Percentiles rank a stretch among this genome's conserved stretches.
Conservation (phyloP, 192 early-diverging fungal genomes). For the Entomortierella parvispora region DNA sequence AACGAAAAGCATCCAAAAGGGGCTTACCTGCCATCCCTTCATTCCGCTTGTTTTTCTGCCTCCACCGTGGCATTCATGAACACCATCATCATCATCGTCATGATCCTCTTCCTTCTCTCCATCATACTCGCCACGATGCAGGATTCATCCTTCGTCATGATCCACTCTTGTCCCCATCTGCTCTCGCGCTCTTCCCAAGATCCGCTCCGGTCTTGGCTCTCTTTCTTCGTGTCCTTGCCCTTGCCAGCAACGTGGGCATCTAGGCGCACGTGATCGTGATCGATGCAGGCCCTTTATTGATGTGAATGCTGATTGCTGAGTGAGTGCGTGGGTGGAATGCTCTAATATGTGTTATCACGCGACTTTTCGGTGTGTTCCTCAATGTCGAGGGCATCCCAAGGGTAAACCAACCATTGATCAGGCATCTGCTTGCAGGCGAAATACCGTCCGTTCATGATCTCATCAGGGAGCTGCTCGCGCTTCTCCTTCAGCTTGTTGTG, state of each 20-base stretch:
- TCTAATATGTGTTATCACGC: slow-evolving; percentile 38
- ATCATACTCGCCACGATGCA: too few relatives aligned
- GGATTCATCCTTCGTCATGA: neutral
- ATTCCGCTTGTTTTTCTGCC: neutral
- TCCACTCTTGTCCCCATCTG: neutral
- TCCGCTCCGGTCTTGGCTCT: too few relatives aligned
- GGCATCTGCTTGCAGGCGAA: slow-evolving; percentile 78
- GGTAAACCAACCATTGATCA: slow-evolving; percentile 80
- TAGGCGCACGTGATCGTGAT: too few relatives aligned
- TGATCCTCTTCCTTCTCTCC: neutral
- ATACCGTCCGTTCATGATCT: slow-evolving; percentile 68
- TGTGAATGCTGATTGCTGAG: too few relatives aligned
- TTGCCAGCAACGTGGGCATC: too few relatives aligned
- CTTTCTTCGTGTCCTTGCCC: too few relatives aligned
- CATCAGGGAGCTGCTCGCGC: slow-evolving; percentile 66
- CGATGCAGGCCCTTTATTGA: too few relatives aligned
- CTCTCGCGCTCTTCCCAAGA: neutral
- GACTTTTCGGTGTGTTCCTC: slow-evolving; percentile 70
- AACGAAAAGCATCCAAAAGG: neutral
- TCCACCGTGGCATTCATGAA: neutral
- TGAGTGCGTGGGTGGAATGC: too few relatives aligned
- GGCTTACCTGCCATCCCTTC: neutral
- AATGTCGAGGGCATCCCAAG: slow-evolving; percentile 81
- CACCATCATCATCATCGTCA: neutral
- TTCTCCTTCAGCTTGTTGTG: slow-evolving; percentile 86